phyloP scores from a whole-genome alignment of 2,329 filamentous ascomycete species.

The Neurospora sp. region DNA sequence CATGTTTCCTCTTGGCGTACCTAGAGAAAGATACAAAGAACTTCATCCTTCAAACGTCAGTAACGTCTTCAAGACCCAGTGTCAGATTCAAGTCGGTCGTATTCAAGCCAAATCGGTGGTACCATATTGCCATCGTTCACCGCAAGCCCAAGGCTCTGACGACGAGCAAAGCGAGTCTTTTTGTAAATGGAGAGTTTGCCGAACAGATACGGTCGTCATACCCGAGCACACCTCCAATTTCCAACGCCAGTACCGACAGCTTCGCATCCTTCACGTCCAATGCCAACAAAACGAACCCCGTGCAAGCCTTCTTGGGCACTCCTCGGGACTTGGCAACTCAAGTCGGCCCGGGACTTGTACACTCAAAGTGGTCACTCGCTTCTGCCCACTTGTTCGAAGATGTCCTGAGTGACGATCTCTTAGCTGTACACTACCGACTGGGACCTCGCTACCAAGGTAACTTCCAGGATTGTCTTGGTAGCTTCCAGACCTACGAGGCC shows the following conservation, averaged over 20 bases:
- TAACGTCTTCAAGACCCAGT: conserved; percentile 75
- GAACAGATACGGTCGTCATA: conserved; percentile 89
- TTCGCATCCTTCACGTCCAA: conserved; percentile 59
- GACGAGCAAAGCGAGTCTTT: conserved; percentile 74
- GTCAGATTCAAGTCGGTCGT: conserved; percentile 80
- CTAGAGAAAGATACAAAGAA: conserved; percentile 88
- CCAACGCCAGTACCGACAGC: conserved; percentile 53
- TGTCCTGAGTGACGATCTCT: conserved; percentile 76
- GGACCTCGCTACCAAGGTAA: conserved; percentile 90
- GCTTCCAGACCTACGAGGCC: conserved; percentile 91
- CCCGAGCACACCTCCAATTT: conserved; percentile 61
- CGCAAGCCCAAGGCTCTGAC: conserved; percentile 64
- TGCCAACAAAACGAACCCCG: conserved; percentile 50
- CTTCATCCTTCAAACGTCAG: conserved; percentile 92
- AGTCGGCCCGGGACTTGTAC: conserved; percentile 61
- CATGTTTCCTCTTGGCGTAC: conserved; percentile 89
- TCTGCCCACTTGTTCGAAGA: conserved; percentile 86
- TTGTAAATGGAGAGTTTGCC: conserved; percentile 85
- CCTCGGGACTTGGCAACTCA: conserved; percentile 76
- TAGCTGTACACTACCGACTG: conserved; percentile 83
- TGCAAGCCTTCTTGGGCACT: conserved; percentile 90
- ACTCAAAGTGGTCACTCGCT: conserved; percentile 79
- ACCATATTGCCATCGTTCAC: conserved; percentile 86
- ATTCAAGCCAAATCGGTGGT: conserved; percentile 75
- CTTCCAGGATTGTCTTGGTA: conserved; percentile 90